Evolutionary conservation across 345 rosid genomes (phyloP).

Genomic region (Pistacia integerrima): DNA sequence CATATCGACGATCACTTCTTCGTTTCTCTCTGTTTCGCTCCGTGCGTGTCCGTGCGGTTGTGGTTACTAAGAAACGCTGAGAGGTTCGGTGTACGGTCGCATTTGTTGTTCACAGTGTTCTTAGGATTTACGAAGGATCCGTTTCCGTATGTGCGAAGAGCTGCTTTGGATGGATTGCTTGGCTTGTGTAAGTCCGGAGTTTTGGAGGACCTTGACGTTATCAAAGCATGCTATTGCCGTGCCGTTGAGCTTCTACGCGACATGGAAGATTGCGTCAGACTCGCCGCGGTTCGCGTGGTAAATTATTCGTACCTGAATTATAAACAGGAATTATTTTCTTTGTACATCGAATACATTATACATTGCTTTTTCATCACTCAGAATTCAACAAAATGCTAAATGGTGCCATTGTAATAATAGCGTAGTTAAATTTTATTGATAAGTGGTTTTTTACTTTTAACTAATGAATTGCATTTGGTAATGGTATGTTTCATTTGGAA

Average conservation of each 20-base stretch:
- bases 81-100: constrained; percentile 48
- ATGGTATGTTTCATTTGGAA: not conserved
- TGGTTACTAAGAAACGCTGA: constrained; percentile 68
- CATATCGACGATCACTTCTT: constrained; percentile 52
- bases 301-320: constrained; percentile 22
- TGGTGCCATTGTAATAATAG: not conserved
- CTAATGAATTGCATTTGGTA: too few species aligned
- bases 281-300: constrained; percentile 72
- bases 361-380: too few species aligned
- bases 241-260: constrained; percentile 75
- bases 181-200: constrained; percentile 41
- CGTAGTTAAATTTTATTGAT: not conserved
- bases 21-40: constrained; percentile 60
- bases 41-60: constrained; percentile 45
- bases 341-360: too few species aligned
- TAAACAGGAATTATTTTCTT: too few species aligned
- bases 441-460: too few species aligned
- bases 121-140: constrained; percentile 87
- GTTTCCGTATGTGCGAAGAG: constrained; percentile 69
- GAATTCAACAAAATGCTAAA: not conserved
- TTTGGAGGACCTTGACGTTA: constrained; percentile 53
- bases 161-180: constrained; percentile 69
- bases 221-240: constrained; percentile 68
- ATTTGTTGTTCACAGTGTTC: constrained; percentile 55
- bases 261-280: constrained; percentile 61